A percentile compares a stretch with the other conserved stretches of the same genome.
These are phyloP conservation scores for Umbelopsis isabellina DNA, from an alignment of 192 early-diverging fungal species.

Conservation along the genomic window DNA sequence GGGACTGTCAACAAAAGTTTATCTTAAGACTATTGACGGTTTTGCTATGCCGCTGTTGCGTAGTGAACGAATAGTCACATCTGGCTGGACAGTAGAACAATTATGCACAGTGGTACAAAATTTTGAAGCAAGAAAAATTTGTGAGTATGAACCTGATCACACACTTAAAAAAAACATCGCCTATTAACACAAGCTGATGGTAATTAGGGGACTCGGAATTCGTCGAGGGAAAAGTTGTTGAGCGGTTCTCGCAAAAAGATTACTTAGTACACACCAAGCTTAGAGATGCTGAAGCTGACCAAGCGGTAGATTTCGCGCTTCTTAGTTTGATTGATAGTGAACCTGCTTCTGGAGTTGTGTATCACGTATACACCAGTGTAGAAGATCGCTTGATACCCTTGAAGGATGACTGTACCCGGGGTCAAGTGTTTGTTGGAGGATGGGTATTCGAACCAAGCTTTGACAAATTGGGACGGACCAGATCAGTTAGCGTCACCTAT, in stretches of 20 bases:
- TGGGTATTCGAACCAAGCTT: slow-evolving; percentile 48
- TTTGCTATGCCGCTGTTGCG: slow-evolving; percentile 47
- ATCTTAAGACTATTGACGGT: slow-evolving; percentile 39
- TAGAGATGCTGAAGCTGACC: slow-evolving; percentile 40
- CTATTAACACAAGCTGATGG: background rate
- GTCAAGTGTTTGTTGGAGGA: slow-evolving; percentile 42
- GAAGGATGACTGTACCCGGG: slow-evolving; percentile 46
- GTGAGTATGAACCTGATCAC: slow-evolving; percentile 11
- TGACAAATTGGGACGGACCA: slow-evolving; percentile 38
- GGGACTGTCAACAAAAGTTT: slow-evolving; percentile 40
- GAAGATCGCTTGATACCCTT: slow-evolving; percentile 47
- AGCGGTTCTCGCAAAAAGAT: slow-evolving; percentile 49
- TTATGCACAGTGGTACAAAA: slow-evolving; percentile 49
- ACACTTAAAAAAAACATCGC: background rate
- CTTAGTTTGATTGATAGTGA: slow-evolving; percentile 48
- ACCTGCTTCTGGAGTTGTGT: slow-evolving; percentile 41
- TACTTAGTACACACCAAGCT: slow-evolving; percentile 43
- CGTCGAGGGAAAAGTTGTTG: slow-evolving; percentile 46
- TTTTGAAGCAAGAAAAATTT: slow-evolving; percentile 45
- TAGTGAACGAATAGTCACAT: slow-evolving; percentile 41
- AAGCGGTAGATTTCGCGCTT: slow-evolving; percentile 48
- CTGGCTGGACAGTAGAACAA: slow-evolving; percentile 50
- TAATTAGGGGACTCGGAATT: slow-evolving; percentile 48
- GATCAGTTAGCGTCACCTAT: slow-evolving; percentile 46
- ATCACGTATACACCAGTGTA: slow-evolving; percentile 46